These are phyloP conservation scores for Rhizopogon vesiculosus DNA, from an alignment of 768 basidiomycete species.

Conservation along the genomic window DNA sequence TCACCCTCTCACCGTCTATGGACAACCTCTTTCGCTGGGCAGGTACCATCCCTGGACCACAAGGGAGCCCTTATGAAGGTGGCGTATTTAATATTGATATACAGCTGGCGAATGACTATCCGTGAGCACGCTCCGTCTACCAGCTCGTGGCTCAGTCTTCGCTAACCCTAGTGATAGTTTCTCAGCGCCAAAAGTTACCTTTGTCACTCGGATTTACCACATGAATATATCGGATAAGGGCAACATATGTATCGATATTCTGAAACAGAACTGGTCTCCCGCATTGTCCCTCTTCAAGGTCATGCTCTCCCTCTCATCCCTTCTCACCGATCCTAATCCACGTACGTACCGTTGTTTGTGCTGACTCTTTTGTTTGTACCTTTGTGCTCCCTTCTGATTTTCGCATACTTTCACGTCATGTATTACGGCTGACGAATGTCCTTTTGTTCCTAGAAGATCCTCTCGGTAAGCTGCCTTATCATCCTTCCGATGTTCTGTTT, in stretches of 20 bases:
- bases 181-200: slow-evolving; percentile 72
- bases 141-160: slow-evolving; percentile 2
- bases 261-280: slow-evolving; percentile 94
- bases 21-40: slow-evolving; percentile 70
- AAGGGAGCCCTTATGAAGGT: slow-evolving; percentile 79
- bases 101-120: slow-evolving; percentile 67
- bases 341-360: slow-evolving; percentile 41
- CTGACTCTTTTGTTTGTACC: neutral
- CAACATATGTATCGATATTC: slow-evolving; percentile 82
- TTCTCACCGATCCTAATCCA: slow-evolving; percentile 93
- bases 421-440: slow-evolving; percentile 1
- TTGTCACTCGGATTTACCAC: slow-evolving; percentile 80
- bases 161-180: slow-evolving; percentile 42
- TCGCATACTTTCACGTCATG: slow-evolving; percentile 1
- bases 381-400: neutral
- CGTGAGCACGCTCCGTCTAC: slow-evolving; percentile 42
- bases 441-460: slow-evolving; percentile 51
- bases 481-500: neutral
- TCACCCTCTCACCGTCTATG: slow-evolving; percentile 61
- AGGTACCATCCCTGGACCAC: slow-evolving; percentile 76
- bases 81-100: slow-evolving; percentile 72
- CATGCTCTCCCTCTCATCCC: slow-evolving; percentile 86
- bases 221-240: slow-evolving; percentile 85
- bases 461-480: slow-evolving; percentile 42
- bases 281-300: slow-evolving; percentile 93